These are phyloP conservation scores for Pouteria campechiana DNA, from an alignment of 179 eudicot species.

Conservation along the genomic window DNA sequence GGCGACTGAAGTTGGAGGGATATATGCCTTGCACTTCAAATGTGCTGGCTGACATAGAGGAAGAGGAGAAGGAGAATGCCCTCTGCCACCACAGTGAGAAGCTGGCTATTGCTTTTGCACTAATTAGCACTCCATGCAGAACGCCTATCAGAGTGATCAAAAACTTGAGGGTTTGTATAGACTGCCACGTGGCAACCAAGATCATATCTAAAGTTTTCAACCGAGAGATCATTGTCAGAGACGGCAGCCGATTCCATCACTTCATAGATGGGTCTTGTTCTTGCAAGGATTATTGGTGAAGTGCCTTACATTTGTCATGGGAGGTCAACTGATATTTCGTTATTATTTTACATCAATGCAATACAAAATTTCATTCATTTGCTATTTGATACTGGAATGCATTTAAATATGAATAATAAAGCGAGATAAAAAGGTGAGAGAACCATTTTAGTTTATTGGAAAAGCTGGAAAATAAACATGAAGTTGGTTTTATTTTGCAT, in stretches of 20 bases:
- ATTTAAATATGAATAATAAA: no score
- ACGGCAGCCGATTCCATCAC: conserved; percentile 89
- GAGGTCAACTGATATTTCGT: no score
- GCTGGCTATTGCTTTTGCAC: conserved; percentile 78
- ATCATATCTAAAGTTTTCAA: conserved; percentile 57
- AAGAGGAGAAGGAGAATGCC: conserved; percentile 84
- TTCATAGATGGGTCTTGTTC: conserved; percentile 71
- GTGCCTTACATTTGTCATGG: not conserved
- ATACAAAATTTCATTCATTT: no score
- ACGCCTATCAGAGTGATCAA: conserved; percentile 59
- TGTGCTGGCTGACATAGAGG: conserved; percentile 86
- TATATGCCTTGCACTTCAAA: conserved; percentile 50
- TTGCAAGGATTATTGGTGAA: conserved; percentile 82
- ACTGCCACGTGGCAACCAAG: conserved; percentile 78
- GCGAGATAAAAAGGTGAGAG: no score
- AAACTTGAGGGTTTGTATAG: conserved; percentile 76
- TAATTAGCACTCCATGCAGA: conserved; percentile 52
- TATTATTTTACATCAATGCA: no score
- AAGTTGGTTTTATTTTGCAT: no score
- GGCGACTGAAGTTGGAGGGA: conserved; percentile 52
- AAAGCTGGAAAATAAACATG: no score
- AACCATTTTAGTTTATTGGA: no score
- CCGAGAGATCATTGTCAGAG: conserved; percentile 74
- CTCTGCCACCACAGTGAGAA: conserved; percentile 74
- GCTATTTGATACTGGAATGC: no score